Evolutionary conservation across 257 asterid genomes (phyloP).

Genomic region (Petrea volubilis): DNA sequence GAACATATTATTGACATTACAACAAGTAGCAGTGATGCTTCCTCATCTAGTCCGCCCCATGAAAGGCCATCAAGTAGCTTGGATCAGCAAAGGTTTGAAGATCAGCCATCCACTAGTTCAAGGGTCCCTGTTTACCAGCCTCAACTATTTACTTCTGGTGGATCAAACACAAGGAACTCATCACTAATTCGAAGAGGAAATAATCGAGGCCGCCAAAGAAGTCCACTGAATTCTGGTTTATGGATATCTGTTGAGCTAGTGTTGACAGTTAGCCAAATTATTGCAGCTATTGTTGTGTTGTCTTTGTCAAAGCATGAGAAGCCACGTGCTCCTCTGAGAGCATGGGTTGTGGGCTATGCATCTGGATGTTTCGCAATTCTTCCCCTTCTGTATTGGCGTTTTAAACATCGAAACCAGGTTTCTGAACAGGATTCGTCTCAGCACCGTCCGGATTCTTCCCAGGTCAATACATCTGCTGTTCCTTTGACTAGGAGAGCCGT

Average conservation of each 20-base stretch:
- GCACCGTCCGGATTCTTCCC: conserved; percentile 52
- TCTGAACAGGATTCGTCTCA: conserved; percentile 70
- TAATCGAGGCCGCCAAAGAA: conserved; percentile 67
- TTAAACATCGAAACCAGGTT: conserved; percentile 64
- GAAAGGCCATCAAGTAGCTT: conserved; percentile 45
- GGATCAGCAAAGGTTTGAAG: conserved; percentile 52
- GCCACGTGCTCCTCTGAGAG: conserved; percentile 75
- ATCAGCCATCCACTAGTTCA: conserved; percentile 65
- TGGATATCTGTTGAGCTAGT: conserved; percentile 86
- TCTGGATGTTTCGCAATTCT: conserved; percentile 84
- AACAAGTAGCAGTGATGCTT: conserved; percentile 51
- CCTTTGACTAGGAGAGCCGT: conserved; percentile 51
- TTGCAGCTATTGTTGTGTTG: conserved; percentile 79
- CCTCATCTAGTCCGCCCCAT: conserved; percentile 56
- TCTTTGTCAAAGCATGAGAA: conserved; percentile 74
- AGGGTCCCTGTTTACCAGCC: conserved; percentile 55
- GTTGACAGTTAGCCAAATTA: conserved; percentile 75
- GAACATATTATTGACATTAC: conserved; percentile 75
- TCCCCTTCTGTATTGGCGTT: conserved; percentile 93
- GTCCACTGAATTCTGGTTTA: conserved; percentile 76
- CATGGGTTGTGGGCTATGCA: conserved; percentile 89
- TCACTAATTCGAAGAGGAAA: conserved; percentile 67
- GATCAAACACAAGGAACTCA: conserved; percentile 58
- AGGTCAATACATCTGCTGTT: conserved; percentile 41
- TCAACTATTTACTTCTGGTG: conserved; percentile 49